Conservation (phyloP, 345 rosid species). For the Erucastrum elatum region DNA sequence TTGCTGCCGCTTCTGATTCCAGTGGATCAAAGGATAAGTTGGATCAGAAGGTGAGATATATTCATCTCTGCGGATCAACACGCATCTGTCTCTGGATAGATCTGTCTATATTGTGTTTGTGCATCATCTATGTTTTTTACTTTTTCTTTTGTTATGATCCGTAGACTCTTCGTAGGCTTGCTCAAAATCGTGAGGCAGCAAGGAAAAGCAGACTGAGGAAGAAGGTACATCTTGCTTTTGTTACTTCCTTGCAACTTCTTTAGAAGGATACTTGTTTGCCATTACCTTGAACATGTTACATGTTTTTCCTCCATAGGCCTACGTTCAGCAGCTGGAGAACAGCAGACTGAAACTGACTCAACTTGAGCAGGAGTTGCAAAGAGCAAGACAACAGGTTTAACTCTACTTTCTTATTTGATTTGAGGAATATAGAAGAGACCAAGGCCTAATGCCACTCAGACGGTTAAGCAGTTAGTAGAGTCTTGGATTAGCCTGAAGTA, state of each 20-base stretch:
- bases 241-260: conserved; percentile 2
- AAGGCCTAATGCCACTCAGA: not conserved
- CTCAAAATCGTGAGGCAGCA: conserved; percentile 99
- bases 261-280: not conserved
- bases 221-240: conserved; percentile 51
- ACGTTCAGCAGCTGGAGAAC: conserved; percentile 94
- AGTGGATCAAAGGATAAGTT: conserved; percentile 89
- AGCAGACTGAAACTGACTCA: conserved; percentile 84
- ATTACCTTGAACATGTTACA: conserved; percentile 1
- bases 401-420: conserved; percentile 20
- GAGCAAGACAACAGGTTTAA: conserved; percentile 93
- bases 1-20: conserved; percentile 65
- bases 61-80: conserved; percentile 11
- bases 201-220: conserved; percentile 94
- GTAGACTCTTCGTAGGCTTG: conserved; percentile 92
- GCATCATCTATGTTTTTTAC: conserved; percentile 15
- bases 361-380: conserved; percentile 93
- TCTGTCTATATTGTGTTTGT: not conserved
- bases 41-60: conserved; percentile 76
- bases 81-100: not conserved
- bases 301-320: conserved; percentile 52
- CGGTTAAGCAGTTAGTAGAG: conserved; percentile 18
- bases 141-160: conserved; percentile 10
- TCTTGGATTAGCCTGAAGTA: conserved; percentile 11
- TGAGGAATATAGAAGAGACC: conserved; percentile 9